These are phyloP conservation scores for Aspergillus ellipticus DNA, from an alignment of 495 filamentous ascomycete species.

Conservation along the genomic window DNA sequence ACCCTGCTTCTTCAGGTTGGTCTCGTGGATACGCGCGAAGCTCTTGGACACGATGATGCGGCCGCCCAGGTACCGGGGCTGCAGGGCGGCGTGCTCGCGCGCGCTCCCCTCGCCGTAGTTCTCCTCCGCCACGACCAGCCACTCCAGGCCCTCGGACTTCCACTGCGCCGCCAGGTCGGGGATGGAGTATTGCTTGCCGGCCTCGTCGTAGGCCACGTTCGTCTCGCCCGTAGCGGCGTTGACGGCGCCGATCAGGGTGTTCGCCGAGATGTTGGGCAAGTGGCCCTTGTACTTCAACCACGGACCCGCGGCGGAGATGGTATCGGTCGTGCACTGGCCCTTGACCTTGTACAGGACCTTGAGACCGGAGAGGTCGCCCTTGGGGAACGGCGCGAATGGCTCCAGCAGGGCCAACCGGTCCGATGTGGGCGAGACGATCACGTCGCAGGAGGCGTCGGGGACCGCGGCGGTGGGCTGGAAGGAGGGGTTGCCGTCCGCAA, in stretches of 20 bases:
- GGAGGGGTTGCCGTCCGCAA: conserved; percentile 70
- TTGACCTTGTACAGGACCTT: conserved; percentile 87
- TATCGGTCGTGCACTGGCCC: conserved; percentile 97
- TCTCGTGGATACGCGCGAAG: conserved; percentile 97
- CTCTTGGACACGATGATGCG: conserved; percentile 83
- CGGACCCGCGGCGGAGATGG: conserved; percentile 93
- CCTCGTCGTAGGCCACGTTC: conserved; percentile 82
- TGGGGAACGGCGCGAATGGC: conserved; percentile 83
- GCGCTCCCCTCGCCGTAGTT: conserved; percentile 98
- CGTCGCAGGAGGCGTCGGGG: conserved; percentile 52
- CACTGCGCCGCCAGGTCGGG: conserved; percentile 82
- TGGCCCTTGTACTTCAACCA: conserved; percentile 99
- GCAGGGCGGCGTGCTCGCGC: conserved; percentile 93
- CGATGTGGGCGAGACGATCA: conserved; percentile 79
- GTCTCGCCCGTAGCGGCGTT: conserved; percentile 90
- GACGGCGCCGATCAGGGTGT: conserved; percentile 91
- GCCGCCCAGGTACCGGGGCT: conserved; percentile 89
- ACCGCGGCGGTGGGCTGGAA: conserved; percentile 68
- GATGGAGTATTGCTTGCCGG: conserved; percentile 61
- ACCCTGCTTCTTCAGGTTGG: conserved; percentile 98
- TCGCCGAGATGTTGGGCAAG: conserved; percentile 92
- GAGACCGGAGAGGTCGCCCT: conserved; percentile 61
- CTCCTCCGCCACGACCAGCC: conserved; percentile 93
- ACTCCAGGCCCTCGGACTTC: conserved; percentile 63
- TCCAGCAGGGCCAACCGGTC: conserved; percentile 86